Base-by-base conservation (phyloP, 73 alveolate species). In the Paramecium tetraurelia region DNA sequence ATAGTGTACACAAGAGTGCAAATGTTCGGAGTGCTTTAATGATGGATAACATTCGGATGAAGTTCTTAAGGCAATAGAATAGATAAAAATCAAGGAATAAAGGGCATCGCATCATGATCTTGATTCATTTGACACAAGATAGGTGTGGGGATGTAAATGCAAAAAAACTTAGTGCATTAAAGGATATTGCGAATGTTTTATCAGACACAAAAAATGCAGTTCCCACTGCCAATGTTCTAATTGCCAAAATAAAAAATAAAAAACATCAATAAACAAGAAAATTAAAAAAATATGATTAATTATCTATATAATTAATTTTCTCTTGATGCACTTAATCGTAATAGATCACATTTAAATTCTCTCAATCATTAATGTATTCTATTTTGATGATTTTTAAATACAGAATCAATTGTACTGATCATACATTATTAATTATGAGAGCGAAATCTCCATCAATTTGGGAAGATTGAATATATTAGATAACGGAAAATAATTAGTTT, bases 111-210 rank as follows among this genome's bases (percentile, higher is more conserved):
- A 40, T 35, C 57, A 75, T 18, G 87, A 75, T 75, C 35, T 75
- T 21, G 87, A 75, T 75, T 36, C 58, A n/a, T 75, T 75, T 75
- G 87, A 75, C 10, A 75, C 87, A 6, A 33, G 59, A 75, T 21
- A 29, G 29, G 48, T 75, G 35, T 75, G 87, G 87, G 87, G 87
- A 75, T 75, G 87, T 20, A 75, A 75, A 33, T 75, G 87, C 33
- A 75, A 75, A 36, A 75, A 75, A 75, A 75, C 87, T 5, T 12
- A 75, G 20, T 75, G 87, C 48, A 35, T 75, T 2, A 75, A 75
- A 21, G 87, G 87, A 75, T 75, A 75, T 75, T 75, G 87, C 38
- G 87, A 75, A 40, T 75, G 87, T 20, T 75, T n/a, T 75, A 75
- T 75, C 22, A 75, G 87, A 36, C 2, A 75, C 40, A 75, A 36